Conservation (phyloP, 129 eudicot genomes). For the Deinandra increscens region DNA sequence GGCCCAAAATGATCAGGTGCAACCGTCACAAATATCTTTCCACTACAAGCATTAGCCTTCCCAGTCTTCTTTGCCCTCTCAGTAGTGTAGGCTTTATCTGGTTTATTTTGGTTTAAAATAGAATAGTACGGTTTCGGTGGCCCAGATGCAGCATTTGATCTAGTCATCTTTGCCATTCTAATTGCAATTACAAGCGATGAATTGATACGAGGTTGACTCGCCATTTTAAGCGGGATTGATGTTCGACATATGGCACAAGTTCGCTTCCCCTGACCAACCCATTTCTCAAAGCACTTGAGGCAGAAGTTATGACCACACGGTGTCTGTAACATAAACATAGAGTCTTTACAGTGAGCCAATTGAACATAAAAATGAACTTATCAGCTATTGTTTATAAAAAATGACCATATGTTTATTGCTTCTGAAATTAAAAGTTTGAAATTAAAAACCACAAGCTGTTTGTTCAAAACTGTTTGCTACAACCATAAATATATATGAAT, state of each 20-base stretch:
- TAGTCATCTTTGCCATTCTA: conserved; percentile 72
- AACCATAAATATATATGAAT: no score
- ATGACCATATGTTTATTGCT: not conserved
- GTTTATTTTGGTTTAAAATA: conserved; percentile 62
- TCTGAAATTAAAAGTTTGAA: not conserved
- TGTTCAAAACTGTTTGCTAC: no score
- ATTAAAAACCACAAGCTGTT: not conserved
- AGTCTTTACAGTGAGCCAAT: not conserved
- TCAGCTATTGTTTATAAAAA: not conserved
- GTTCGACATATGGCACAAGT: conserved; percentile 76
- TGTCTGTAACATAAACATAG: conserved; percentile 50
- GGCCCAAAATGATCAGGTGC: conserved; percentile 90
- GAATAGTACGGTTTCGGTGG: conserved; percentile 53
- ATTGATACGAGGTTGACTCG: conserved; percentile 74
- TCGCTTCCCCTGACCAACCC: conserved; percentile 84
- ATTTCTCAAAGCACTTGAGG: conserved; percentile 85
- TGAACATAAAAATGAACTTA: not conserved
- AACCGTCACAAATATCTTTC: conserved; percentile 79
- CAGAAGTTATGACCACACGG: conserved; percentile 96
- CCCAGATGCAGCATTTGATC: conserved; percentile 40
- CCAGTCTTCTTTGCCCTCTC: conserved; percentile 89
- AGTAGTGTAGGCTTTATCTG: conserved; percentile 79
- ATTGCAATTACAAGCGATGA: conserved; percentile 69
- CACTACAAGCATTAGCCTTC: conserved; percentile 88
- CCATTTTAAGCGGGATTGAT: conserved; percentile 64